Evolutionary conservation across 2,329 filamentous ascomycete genomes (phyloP), one percentile per base, ranked within the genome.

Genomic region (Exophiala spinifera): DNA sequence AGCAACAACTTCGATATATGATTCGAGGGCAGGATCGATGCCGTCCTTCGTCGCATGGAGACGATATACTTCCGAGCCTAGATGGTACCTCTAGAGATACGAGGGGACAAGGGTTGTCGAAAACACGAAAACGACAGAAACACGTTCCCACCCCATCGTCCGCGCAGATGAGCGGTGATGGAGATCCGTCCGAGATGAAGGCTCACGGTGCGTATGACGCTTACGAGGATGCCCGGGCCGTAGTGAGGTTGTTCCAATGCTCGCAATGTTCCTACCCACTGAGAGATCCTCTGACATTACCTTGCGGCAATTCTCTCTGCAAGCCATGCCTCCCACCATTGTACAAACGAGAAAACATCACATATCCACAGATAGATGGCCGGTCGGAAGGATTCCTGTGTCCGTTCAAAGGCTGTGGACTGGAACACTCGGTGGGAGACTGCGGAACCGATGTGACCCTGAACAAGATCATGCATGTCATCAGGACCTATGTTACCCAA

Each of bases 261-360:
- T 79, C 79, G 10, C 74, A 80, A 59, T 96, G 91, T 69, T 88
- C 85, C 3, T 76, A 75, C 40, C 85, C 87, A 1, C 75, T 94
- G 25, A 76, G 73, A 43, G 77, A 82, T 7, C 88, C 91, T 4
- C 78, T 90, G 53, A 88, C 88, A 0, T 74, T 96, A 3, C 90
- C 91, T 4, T 96, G 91, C 68, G 90, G 91, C 23, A 83, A 86
- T 65, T 86, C 85, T 10, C 71, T 95, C 10, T 96, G 91, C 72
- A 84, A 80, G 64, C 69, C 70, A 46, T 96, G 91, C 70, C 72
- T 95, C 1, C 91, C 91, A 1, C 72, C 81, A 44, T 72, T 84
- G 2, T 81, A 86, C 63, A 69, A 77, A 14, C 81, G 90, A 42
- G 75, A 76, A 45, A 83, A 89, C 57, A 88, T 95, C 54, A 87